Percentiles rank a stretch among this genome's conserved stretches.
These are phyloP conservation scores for Epichloe bromicola DNA, from an alignment of 2,329 filamentous ascomycete species.

Conservation along the genomic window DNA sequence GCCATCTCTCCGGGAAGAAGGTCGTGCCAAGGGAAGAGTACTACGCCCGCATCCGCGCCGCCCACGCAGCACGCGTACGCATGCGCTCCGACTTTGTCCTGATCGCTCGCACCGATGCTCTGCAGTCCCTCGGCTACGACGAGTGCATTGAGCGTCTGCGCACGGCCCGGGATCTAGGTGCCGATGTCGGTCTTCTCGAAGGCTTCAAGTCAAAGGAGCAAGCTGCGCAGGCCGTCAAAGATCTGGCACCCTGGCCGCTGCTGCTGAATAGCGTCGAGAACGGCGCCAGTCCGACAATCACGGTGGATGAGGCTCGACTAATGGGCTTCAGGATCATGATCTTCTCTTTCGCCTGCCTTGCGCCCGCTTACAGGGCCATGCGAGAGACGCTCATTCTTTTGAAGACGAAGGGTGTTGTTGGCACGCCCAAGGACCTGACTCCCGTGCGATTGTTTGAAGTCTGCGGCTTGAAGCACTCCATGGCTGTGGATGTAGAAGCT, in stretches of 20 bases:
- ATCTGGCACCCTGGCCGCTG: constrained; percentile 35
- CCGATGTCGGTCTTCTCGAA: constrained; percentile 48
- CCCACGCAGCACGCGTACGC: constrained; percentile 33
- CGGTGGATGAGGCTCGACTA: constrained; percentile 36
- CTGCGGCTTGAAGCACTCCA: constrained; percentile 36
- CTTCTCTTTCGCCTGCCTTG: constrained; percentile 25
- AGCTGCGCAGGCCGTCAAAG: constrained; percentile 30
- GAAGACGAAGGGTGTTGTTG: constrained; percentile 25
- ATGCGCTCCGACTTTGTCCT: constrained; percentile 45
- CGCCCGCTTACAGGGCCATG: constrained; percentile 32
- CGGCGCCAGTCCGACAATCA: constrained; percentile 41
- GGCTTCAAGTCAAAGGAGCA: constrained; percentile 40
- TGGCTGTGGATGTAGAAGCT: constrained; percentile 30
- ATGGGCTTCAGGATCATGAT: constrained; percentile 49
- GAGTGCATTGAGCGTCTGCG: constrained; percentile 38
- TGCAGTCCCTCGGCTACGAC: constrained; percentile 43
- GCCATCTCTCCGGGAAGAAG: constrained; percentile 48
- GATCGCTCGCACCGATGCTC: constrained; percentile 51
- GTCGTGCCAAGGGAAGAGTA: constrained; percentile 41
- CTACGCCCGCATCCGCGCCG: constrained; percentile 41
- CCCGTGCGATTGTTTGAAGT: constrained; percentile 37
- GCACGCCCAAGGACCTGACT: constrained; percentile 28
- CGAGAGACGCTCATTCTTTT: constrained; percentile 24
- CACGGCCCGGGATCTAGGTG: constrained; percentile 39
- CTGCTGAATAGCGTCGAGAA: constrained; percentile 46